Evolutionary conservation across 345 rosid genomes (phyloP), one percentile per base, ranked within the genome.

Genomic region (Microthlaspi erraticum): DNA sequence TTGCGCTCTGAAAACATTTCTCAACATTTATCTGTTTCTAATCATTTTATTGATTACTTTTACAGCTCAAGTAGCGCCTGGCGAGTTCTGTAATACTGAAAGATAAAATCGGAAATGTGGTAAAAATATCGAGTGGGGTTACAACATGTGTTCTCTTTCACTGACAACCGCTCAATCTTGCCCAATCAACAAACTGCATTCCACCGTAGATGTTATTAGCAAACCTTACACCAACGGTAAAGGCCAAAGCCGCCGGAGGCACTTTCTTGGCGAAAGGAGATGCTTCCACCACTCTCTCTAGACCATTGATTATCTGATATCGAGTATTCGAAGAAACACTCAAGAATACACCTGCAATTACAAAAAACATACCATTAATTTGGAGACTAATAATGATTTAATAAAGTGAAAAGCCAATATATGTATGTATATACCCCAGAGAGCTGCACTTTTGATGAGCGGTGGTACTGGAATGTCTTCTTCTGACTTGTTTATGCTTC

Each of bases 151-250:
- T 14, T 31, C 16, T 8, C 53, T 43, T 20, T 77, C 69, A 83
- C 68, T 86, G 91, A 44, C 86, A 83, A 19, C 89, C 91, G 31
- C 88, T 86, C 84, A 71, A 80, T 75, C 88, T 86, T n/a, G 91
- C 89, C 97, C 97, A 91, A 45, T 94, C 95, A 3, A 91, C 93
- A 26, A 91, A 94, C 72, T 91, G 96, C 96, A 88, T 91, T 0
- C 93, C 98, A 13, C 93, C 97, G 20, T 89, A 91, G 48, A 88
- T 70, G 76, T 91, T 88, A 81, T 94, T 89, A 61, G 90, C 92
- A 48, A 89, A 88, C 68, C 93, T 77, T 34, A 91, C 96, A 12
- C 96, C 98, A 7, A 87, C 87, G 0, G 98, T 89, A 72, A 94
- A 94, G 19, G 98, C 92, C 87, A 89, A 66, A 18, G 99, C 92